Base-by-base conservation (phyloP, 495 filamentous ascomycete genomes). In the Lasiosphaeria ovina region DNA sequence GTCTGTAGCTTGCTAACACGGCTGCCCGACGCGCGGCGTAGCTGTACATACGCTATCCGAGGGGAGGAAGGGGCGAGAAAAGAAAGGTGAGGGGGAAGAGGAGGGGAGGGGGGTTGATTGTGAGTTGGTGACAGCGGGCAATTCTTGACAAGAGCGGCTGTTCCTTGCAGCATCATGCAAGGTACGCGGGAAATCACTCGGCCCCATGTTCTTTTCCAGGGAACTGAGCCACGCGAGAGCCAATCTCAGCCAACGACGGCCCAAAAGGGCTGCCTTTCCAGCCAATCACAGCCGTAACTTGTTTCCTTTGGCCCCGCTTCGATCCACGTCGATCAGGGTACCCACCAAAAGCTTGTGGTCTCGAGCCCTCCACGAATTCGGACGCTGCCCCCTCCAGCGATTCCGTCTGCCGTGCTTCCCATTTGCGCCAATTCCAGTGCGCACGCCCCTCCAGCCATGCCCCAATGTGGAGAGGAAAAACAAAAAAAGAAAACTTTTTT, bases 131-230 rank as follows among this genome's bases (percentile, higher is more conserved):
- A 47, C 44, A 47, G 44, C 12, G 44, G 16, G 12, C 12, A n/a
- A 47, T 11, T 47, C 16, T 47, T 47, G 12, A 9, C 12, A 47
- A 47, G 16, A 47, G 11, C 6, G 44, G 44, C 35, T 58, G 60
- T 62, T 54, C 61, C 61, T 63, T 63, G 51, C 55, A 63, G 35
- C 49, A 24, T 36, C 32, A 34, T 64, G 62, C 62, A 64, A 63
- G 62, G 62, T 47, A 64, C 62, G 14, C 52, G 49, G 55, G 45
- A 16, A 60, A 57, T 51, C 45, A 59, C 51, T 53, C 54, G 60
- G 48, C 36, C 34, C 47, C 54, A 45, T 36, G 45, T 34, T 57
- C 17, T 60, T 57, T 60, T 54, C 62, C 61, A 59, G 61, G 61
- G 8, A 47, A 47, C 16, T n/a, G 44, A 47, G 58, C 31, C 58